Percentiles rank a stretch among this genome's conserved stretches.
Conservation (phyloP, 768 basidiomycete genomes). For the Boletus fagicola region DNA sequence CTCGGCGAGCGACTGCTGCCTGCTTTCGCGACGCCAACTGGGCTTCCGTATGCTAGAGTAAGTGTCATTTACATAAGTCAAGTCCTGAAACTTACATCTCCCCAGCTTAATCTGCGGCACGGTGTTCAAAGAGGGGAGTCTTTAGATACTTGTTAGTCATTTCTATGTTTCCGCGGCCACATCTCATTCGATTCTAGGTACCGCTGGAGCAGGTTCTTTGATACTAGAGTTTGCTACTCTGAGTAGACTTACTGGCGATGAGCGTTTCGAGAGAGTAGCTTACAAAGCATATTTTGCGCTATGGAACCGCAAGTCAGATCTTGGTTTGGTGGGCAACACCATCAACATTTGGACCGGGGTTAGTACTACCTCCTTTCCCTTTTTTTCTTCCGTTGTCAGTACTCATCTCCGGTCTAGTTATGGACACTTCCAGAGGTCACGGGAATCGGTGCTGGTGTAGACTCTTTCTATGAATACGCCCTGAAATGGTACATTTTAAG, state of each 20-base stretch:
- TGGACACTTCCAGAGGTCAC: constrained; percentile 79
- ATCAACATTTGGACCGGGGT: constrained; percentile 84
- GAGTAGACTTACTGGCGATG: constrained; percentile 86
- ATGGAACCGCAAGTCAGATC: constrained; percentile 87
- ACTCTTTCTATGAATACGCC: constrained; percentile 95
- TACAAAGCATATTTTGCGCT: constrained; percentile 88
- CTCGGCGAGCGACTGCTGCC: constrained; percentile 84
- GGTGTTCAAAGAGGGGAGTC: constrained; percentile 78
- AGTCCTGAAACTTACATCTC: constrained; percentile 2
- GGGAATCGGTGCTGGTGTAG: constrained; percentile 90
- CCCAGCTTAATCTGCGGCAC: constrained; percentile 77
- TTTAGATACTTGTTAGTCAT: constrained; percentile 74
- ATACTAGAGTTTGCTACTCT: constrained; percentile 94
- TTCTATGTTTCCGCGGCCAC: neutral
- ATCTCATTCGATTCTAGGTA: constrained; percentile 47
- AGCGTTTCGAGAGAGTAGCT: constrained; percentile 86
- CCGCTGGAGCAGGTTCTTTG: constrained; percentile 90
- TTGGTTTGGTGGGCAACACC: constrained; percentile 86
- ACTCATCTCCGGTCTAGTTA: constrained; percentile 33
- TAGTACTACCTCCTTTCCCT: constrained; percentile 26
- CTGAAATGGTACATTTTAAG: constrained; percentile 90
- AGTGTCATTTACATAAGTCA: constrained; percentile 5
- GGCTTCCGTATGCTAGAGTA: constrained; percentile 89
- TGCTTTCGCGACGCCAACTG: constrained; percentile 89
- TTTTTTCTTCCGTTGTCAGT: neutral